phyloP scores from a whole-genome alignment of 23 red algal genomes.

The Gracilaria vermiculophylla region DNA sequence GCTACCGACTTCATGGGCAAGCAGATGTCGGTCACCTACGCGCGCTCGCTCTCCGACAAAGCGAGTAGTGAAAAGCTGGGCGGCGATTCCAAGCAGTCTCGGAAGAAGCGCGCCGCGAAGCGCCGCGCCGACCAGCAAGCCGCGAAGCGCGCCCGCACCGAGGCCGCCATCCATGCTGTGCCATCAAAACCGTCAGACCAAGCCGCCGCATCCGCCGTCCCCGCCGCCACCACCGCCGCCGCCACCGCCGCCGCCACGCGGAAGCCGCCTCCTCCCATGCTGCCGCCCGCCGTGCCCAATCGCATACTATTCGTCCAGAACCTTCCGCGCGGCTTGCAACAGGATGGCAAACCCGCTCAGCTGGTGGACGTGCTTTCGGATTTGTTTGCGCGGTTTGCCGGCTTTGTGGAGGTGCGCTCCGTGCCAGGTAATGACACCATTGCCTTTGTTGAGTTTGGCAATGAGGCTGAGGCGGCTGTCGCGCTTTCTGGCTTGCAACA shows the following conservation, averaged over 20 bases:
- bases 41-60: conserved; percentile 30
- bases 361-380: conserved; percentile 28
- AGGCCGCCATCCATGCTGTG: too few species aligned
- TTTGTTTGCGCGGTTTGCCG: conserved; percentile 66
- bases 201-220: too few species aligned
- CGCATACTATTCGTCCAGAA: conserved; percentile 66
- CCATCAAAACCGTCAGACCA: too few species aligned
- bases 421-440: conserved; percentile 56
- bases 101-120: conserved; percentile 13
- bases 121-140: conserved; percentile 9
- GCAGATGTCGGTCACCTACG: conserved; percentile 67
- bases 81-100: conserved; percentile 24
- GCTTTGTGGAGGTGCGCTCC: conserved; percentile 64
- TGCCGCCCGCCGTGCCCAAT: conserved; percentile 43
- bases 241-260: not conserved
- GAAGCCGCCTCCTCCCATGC: not conserved
- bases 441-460: conserved; percentile 83
- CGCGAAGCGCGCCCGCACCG: not conserved
- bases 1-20: conserved; percentile 54
- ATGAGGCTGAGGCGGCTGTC: conserved; percentile 67
- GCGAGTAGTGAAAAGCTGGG: conserved; percentile 45
- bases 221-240: not conserved
- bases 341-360: not conserved
- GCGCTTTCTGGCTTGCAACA: conserved; percentile 67
- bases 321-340: not conserved